Evolutionary conservation across 495 filamentous ascomycete species (phyloP).

Genomic region (Clohesyomyces aquaticus): DNA sequence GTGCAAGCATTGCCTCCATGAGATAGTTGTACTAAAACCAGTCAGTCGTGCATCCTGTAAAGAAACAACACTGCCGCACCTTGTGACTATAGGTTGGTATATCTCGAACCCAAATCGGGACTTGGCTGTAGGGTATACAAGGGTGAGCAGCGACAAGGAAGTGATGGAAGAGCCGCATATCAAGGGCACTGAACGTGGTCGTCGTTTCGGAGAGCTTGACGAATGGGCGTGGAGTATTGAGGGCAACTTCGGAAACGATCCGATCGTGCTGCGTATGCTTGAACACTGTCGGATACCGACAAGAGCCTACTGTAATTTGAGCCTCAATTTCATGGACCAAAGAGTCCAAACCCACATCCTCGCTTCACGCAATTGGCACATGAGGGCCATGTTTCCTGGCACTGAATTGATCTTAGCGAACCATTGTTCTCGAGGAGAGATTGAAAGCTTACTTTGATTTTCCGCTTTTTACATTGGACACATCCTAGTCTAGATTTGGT

Average conservation of each 20-base stretch:
- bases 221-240: constrained; percentile 15
- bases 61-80: neutral
- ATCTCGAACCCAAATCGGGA: constrained; percentile 1
- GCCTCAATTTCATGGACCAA: neutral
- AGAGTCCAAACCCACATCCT: constrained; percentile 1
- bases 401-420: constrained; percentile 5
- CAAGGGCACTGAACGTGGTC: constrained; percentile 11
- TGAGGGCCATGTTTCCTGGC: constrained; percentile 34
- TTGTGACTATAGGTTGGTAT: constrained; percentile 21
- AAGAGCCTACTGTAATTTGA: neutral
- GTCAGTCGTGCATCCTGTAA: neutral
- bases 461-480: constrained; percentile 24
- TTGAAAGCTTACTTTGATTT: constrained; percentile 23
- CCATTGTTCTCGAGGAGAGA: neutral
- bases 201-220: constrained; percentile 20
- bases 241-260: constrained; percentile 19
- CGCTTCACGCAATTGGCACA: constrained; percentile 31
- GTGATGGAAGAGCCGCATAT: constrained; percentile 34
- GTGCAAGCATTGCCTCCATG: constrained; percentile 64
- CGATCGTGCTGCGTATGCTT: constrained; percentile 26
- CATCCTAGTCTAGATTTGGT: constrained; percentile 32
- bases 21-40: constrained; percentile 43
- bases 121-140: constrained; percentile 6
- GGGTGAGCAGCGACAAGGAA: constrained; percentile 31
- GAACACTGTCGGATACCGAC: constrained; percentile 30